Evolutionary conservation across 2,329 filamentous ascomycete species (phyloP), one percentile per base, ranked within the genome.

Genomic region (Talaromyces rugulosus): DNA sequence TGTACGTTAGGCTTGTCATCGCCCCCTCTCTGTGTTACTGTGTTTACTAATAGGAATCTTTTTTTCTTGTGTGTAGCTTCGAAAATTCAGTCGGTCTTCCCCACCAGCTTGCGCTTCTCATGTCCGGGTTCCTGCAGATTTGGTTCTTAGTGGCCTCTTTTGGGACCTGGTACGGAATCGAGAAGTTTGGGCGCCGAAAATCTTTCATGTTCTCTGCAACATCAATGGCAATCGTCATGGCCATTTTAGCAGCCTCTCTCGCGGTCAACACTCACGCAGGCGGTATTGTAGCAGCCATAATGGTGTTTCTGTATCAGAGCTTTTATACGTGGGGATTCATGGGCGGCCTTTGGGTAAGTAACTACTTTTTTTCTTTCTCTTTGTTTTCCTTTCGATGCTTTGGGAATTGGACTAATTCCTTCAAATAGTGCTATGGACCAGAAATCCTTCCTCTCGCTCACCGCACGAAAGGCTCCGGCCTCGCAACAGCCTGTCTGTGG

Each of bases 401-500:
- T 40, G 1, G 16, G 12, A 1, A 1, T n/a, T 5, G 36, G 5
- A 14, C 36, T 40, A 40, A 40, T 2, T 7, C 14, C n/a, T n/a
- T n/a, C 4, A 23, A n/a, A 14, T n/a, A 66, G 61, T 64, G 62
- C 52, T 67, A 67, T 56, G 64, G 59, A 0, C 63, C 64, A 5
- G 66, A 66, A n/a, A 65, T 67, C 14, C 54, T 67, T 3, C 64
- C 65, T 18, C 61, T 67, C 11, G 61, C 63, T n/a, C 64, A 66
- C 27, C 64, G 61, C 16, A 59, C 61, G 9, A 66, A 66, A 56
- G 65, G 63, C 2, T 62, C 64, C 11, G 61, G 63, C 28, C 61
- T 67, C 16, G 60, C 60, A 27, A 67, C 63, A 7, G 66, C 59
- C 6, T 65, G 81, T 58, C 81, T 84, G 66, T 78, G 80, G 31